phyloP scores from a whole-genome alignment of 805 yeast genomes.

The Sungouiella thailandica region DNA sequence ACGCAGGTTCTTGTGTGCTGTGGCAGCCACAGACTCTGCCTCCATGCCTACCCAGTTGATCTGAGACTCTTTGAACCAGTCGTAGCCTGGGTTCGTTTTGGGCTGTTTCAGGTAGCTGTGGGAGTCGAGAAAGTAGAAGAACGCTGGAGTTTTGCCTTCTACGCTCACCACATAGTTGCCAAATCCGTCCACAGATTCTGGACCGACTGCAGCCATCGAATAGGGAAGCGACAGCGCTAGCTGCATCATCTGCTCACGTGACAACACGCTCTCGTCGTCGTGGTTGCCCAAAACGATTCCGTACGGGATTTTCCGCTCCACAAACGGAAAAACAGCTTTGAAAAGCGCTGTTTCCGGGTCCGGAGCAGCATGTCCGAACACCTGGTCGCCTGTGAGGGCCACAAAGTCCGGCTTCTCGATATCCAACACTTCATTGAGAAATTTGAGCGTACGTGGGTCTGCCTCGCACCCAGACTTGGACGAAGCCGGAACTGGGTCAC shows the following conservation, averaged over 20 bases:
- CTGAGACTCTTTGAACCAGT: slow-evolving; percentile 74
- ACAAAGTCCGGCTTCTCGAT: slow-evolving; percentile 80
- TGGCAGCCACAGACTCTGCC: slow-evolving; percentile 7
- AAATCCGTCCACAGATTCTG: slow-evolving; percentile 65
- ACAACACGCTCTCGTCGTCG: slow-evolving; percentile 79
- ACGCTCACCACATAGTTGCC: slow-evolving; percentile 70
- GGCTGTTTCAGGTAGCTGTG: slow-evolving; percentile 70
- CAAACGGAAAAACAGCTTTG: slow-evolving; percentile 69
- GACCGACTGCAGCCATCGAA: slow-evolving; percentile 59
- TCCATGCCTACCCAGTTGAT: slow-evolving; percentile 48
- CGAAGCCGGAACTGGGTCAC: slow-evolving; percentile 61
- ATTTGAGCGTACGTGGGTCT: slow-evolving; percentile 63
- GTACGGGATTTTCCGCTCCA: slow-evolving; percentile 68
- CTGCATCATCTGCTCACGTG: slow-evolving; percentile 56
- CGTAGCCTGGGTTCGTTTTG: slow-evolving; percentile 74
- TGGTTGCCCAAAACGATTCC: slow-evolving; percentile 90
- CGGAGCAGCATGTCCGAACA: slow-evolving; percentile 73
- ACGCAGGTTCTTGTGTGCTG: slow-evolving; percentile 21
- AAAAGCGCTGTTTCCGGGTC: slow-evolving; percentile 81
- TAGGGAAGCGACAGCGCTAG: slow-evolving; percentile 59
- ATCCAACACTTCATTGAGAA: slow-evolving; percentile 61
- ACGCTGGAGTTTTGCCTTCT: slow-evolving; percentile 41
- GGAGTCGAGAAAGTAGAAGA: slow-evolving; percentile 76
- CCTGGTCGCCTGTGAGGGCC: slow-evolving; percentile 86
- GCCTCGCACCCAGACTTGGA: slow-evolving; percentile 60